Evolutionary conservation across 2,329 filamentous ascomycete species (phyloP).

Genomic region (Penicillium sp.): DNA sequence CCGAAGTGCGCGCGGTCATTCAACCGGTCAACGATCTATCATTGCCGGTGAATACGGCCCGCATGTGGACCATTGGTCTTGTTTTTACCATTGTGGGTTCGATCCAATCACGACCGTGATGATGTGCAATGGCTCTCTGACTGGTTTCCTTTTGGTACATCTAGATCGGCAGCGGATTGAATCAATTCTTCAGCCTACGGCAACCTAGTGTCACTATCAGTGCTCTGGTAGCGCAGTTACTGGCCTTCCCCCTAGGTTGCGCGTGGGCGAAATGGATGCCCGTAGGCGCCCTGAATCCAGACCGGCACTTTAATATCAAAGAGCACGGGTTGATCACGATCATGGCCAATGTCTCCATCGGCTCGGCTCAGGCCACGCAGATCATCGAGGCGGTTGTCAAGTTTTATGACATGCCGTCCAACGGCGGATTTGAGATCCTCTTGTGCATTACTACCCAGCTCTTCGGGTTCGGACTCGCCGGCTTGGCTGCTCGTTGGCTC

Average conservation of each 20-base stretch:
- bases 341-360: conserved; percentile 49
- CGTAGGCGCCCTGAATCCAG: conserved; percentile 44
- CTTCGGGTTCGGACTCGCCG: conserved; percentile 64
- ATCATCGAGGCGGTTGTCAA: conserved; percentile 40
- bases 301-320: conserved; percentile 40
- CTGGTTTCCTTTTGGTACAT: conserved; percentile 1
- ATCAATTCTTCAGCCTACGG: conserved; percentile 41
- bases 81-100: conserved; percentile 37
- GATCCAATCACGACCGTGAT: neutral
- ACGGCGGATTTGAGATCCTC: conserved; percentile 60
- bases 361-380: conserved; percentile 42
- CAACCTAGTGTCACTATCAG: conserved; percentile 42
- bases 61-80: conserved; percentile 40
- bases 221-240: conserved; percentile 42
- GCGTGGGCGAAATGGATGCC: conserved; percentile 39
- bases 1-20: conserved; percentile 40
- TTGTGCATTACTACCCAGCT: conserved; percentile 61
- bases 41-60: conserved; percentile 34
- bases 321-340: conserved; percentile 47
- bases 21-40: conserved; percentile 32
- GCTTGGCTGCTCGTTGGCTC: conserved; percentile 59
- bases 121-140: neutral
- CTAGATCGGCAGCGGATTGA: conserved; percentile 38
- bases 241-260: conserved; percentile 47
- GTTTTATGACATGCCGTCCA: conserved; percentile 58